Conservation (phyloP, 805 yeast genomes). For the Starmerella bombicola region DNA sequence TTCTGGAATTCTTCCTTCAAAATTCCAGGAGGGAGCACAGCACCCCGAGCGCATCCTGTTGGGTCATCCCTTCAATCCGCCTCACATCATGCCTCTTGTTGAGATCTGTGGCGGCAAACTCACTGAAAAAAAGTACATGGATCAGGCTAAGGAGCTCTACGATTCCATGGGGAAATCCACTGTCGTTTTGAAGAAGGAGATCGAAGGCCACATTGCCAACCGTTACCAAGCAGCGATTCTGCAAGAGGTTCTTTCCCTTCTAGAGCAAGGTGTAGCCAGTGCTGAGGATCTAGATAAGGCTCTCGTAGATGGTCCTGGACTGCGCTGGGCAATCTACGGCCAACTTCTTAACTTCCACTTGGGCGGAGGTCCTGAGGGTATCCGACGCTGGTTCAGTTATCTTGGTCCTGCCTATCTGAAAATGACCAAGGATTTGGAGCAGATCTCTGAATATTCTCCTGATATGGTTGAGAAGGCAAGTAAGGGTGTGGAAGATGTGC, state of each 20-base stretch:
- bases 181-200: slow-evolving; percentile 13
- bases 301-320: slow-evolving; percentile 15
- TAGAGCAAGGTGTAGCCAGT: slow-evolving; percentile 13
- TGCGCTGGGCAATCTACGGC: slow-evolving; percentile 16
- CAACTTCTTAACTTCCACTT: slow-evolving; percentile 14
- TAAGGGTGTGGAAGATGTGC: slow-evolving; percentile 6
- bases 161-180: slow-evolving; percentile 11
- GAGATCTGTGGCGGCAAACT: slow-evolving; percentile 14
- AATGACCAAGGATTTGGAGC: slow-evolving; percentile 9
- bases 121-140: slow-evolving; percentile 6
- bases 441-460: slow-evolving; percentile 8
- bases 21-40: slow-evolving; percentile 11
- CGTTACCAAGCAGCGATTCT: slow-evolving; percentile 16
- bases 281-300: slow-evolving; percentile 14
- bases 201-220: slow-evolving; percentile 18
- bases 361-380: slow-evolving; percentile 16
- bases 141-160: slow-evolving; percentile 9
- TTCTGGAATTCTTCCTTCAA: slow-evolving; percentile 11
- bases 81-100: slow-evolving; percentile 13
- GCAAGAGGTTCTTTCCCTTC: slow-evolving; percentile 10
- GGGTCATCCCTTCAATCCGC: slow-evolving; percentile 18
- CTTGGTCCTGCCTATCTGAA: slow-evolving; percentile 14
- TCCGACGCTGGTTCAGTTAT: slow-evolving; percentile 7
- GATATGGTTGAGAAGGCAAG: slow-evolving; percentile 7
- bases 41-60: slow-evolving; percentile 17